Conservation (phyloP, 768 basidiomycete genomes). For the Phanerochaete carnosa region DNA sequence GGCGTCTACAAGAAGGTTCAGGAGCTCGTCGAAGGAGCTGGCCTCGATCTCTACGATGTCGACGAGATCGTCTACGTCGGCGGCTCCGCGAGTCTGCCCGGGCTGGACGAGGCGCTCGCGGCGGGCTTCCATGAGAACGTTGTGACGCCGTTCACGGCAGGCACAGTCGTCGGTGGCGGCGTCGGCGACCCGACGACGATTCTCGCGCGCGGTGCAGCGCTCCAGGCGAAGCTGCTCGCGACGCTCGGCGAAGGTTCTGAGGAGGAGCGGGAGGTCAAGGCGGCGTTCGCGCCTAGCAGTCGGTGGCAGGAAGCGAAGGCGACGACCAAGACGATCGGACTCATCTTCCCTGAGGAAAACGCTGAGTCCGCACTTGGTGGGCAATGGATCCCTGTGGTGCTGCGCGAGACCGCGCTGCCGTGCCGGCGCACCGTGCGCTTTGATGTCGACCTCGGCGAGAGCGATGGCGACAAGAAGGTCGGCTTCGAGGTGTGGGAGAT, state of each 20-base stretch:
- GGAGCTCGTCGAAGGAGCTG: slow-evolving; percentile 48
- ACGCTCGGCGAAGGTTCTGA: slow-evolving; percentile 37
- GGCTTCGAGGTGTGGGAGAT: slow-evolving; percentile 80
- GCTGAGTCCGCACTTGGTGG: slow-evolving; percentile 49
- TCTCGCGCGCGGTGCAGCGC: slow-evolving; percentile 71
- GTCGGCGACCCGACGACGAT: slow-evolving; percentile 76
- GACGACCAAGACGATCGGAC: slow-evolving; percentile 60
- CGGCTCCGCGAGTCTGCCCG: slow-evolving; percentile 70
- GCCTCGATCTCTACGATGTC: slow-evolving; percentile 61
- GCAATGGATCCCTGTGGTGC: slow-evolving; percentile 61
- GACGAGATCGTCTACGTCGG: slow-evolving; percentile 83
- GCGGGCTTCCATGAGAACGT: slow-evolving; percentile 60
- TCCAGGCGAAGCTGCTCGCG: slow-evolving; percentile 66
- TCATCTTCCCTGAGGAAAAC: slow-evolving; percentile 58
- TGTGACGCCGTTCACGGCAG: slow-evolving; percentile 61
- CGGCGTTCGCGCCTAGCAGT: slow-evolving; percentile 44
- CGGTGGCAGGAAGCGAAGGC: slow-evolving; percentile 45
- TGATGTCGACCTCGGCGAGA: slow-evolving; percentile 48
- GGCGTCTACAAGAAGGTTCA: slow-evolving; percentile 48
- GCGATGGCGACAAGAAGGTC: slow-evolving; percentile 39
- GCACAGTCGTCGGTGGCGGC: slow-evolving; percentile 69
- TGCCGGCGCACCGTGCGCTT: slow-evolving; percentile 57
- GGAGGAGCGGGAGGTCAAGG: slow-evolving; percentile 47
- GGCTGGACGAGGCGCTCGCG: slow-evolving; percentile 58
- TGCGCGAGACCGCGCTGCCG: slow-evolving; percentile 71